Percentiles rank a stretch among this genome's conserved stretches.
Evolutionary conservation across 495 filamentous ascomycete species (phyloP).

Genomic region (Trypethelium eluteriae): DNA sequence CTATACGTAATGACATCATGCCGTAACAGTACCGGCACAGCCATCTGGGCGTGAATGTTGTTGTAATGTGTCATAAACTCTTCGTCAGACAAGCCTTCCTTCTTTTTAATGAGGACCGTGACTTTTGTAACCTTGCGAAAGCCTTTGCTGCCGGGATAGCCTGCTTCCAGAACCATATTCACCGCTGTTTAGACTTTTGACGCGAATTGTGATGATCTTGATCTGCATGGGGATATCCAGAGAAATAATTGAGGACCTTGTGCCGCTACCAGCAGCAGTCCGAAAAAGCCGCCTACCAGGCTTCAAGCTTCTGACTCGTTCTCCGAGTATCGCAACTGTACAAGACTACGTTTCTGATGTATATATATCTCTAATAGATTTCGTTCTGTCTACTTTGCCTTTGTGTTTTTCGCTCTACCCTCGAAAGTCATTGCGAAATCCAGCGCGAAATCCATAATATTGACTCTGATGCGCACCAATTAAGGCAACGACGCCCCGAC

Average conservation of each 20-base stretch:
- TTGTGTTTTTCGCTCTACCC: neutral
- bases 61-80: conserved; percentile 40
- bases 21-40: conserved; percentile 33
- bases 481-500: neutral
- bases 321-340: neutral
- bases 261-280: neutral
- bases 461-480: neutral
- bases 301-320: neutral
- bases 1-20: conserved; percentile 38
- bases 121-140: conserved; percentile 40
- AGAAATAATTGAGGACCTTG: neutral
- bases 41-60: conserved; percentile 36
- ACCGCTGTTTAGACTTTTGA: neutral
- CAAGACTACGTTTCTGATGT: neutral
- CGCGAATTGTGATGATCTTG: neutral
- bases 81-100: conserved; percentile 36
- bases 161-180: conserved; percentile 36
- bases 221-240: neutral
- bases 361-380: neutral
- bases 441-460: neutral
- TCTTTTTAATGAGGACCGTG: conserved; percentile 39
- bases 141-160: conserved; percentile 35
- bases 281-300: neutral
- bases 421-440: neutral
- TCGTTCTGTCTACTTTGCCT: neutral